These are phyloP conservation scores for Rhazya stricta DNA, from an alignment of 257 asterid genomes.

Conservation along the genomic window DNA sequence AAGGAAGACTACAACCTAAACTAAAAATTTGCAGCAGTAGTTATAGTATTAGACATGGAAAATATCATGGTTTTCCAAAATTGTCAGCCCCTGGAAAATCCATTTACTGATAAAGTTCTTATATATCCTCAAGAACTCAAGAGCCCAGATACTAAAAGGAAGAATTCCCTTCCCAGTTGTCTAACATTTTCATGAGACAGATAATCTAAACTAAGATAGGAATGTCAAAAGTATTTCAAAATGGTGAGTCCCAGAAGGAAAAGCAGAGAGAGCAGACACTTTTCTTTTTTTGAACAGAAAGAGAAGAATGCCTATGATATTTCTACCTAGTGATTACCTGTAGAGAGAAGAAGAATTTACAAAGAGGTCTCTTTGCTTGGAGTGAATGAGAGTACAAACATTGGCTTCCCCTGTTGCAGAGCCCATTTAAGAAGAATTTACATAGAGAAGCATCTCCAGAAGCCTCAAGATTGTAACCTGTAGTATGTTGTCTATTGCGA, in stretches of 20 bases:
- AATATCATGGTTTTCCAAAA: background rate
- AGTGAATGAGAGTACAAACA: slow-evolving; percentile 78
- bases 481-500: slow-evolving; percentile 11
- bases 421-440: slow-evolving; percentile 56
- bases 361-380: slow-evolving; percentile 48
- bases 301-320: background rate
- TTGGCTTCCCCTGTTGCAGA: slow-evolving; percentile 72
- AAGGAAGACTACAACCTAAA: background rate
- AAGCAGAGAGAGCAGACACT: background rate
- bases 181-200: background rate
- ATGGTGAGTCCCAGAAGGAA: background rate
- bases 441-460: slow-evolving; percentile 47
- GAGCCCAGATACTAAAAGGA: background rate
- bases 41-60: background rate
- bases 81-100: background rate
- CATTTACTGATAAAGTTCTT: background rate
- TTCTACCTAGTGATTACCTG: slow-evolving; percentile 46
- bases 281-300: slow-evolving; percentile 1
- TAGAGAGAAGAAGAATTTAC: slow-evolving; percentile 84
- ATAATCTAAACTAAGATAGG: background rate
- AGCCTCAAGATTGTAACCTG: slow-evolving; percentile 18
- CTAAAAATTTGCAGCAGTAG: background rate
- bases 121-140: background rate
- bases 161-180: background rate
- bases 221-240: background rate